Evolutionary conservation across 352 stramenopile genomes (phyloP).

Genomic region (Pythium phragmitis): DNA sequence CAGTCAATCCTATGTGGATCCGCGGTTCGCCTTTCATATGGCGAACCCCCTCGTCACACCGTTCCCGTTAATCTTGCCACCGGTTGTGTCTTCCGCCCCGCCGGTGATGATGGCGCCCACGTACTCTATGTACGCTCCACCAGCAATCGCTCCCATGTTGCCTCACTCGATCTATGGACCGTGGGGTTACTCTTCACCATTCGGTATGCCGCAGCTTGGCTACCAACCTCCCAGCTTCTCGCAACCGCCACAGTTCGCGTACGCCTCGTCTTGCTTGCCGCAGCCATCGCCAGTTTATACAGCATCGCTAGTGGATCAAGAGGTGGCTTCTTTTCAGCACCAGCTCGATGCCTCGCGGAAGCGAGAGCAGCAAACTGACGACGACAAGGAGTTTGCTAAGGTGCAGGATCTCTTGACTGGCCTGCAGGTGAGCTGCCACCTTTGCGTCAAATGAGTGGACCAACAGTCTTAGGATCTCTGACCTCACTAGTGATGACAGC

Average conservation of each 20-base stretch:
- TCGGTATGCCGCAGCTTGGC: background rate
- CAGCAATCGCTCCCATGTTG: background rate
- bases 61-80: background rate
- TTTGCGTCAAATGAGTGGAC: background rate
- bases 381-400: conserved; percentile 34
- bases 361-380: conserved; percentile 17
- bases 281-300: background rate
- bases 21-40: background rate
- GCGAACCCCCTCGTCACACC: background rate
- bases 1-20: background rate
- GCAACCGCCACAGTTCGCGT: background rate
- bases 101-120: background rate
- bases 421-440: conserved; percentile 16
- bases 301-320: background rate
- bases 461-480: conserved; percentile 10
- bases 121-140: conserved; percentile 9
- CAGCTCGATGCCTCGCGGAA: conserved; percentile 10
- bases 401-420: conserved; percentile 36
- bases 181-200: background rate
- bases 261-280: background rate
- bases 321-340: conserved; percentile 3
- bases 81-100: too few relatives aligned
- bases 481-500: conserved; percentile 23
- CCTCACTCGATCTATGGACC: background rate
- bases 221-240: background rate